Evolutionary conservation across 208 protist genomes (phyloP).

Genomic region (Crithidia fasciculata): DNA sequence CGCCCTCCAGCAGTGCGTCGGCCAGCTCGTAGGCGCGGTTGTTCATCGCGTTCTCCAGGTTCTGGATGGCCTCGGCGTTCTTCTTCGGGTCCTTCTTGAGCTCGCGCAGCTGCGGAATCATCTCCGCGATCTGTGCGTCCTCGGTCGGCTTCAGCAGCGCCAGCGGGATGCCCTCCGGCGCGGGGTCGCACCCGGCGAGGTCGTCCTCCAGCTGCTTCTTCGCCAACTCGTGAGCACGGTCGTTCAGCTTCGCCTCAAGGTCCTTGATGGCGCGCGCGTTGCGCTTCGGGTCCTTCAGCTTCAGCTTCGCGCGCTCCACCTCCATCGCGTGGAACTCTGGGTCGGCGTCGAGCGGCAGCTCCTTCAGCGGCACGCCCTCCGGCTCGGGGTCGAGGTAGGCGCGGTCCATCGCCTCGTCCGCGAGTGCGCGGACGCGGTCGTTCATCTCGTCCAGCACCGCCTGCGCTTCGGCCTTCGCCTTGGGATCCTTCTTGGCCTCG

Average conservation of each 20-base stretch:
- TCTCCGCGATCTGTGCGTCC: conserved; percentile 52
- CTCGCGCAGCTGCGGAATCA: conserved; percentile 73
- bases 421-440: conserved; percentile 56
- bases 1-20: conserved; percentile 58
- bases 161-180: conserved; percentile 75
- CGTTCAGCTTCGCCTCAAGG: conserved; percentile 75
- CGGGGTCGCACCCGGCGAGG: conserved; percentile 55
- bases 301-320: conserved; percentile 73
- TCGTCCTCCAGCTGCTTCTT: conserved; percentile 61
- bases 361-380: conserved; percentile 62
- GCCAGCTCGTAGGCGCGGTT: conserved; percentile 79
- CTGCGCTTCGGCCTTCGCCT: conserved; percentile 35
- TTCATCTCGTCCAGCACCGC: conserved; percentile 56
- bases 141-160: conserved; percentile 57
- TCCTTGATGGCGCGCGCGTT: conserved; percentile 48
- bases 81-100: conserved; percentile 54
- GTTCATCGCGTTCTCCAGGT: conserved; percentile 80
- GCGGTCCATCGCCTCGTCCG: conserved; percentile 46
- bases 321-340: conserved; percentile 62
- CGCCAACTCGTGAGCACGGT: conserved; percentile 76
- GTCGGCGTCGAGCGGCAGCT: conserved; percentile 60
- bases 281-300: conserved; percentile 64
- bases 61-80: conserved; percentile 39
- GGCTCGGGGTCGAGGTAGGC: conserved; percentile 76
- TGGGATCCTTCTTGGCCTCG: conserved; percentile 48